Conservation (phyloP, 1,284 basidiomycete genomes). For the Entoloma clypeatum region DNA sequence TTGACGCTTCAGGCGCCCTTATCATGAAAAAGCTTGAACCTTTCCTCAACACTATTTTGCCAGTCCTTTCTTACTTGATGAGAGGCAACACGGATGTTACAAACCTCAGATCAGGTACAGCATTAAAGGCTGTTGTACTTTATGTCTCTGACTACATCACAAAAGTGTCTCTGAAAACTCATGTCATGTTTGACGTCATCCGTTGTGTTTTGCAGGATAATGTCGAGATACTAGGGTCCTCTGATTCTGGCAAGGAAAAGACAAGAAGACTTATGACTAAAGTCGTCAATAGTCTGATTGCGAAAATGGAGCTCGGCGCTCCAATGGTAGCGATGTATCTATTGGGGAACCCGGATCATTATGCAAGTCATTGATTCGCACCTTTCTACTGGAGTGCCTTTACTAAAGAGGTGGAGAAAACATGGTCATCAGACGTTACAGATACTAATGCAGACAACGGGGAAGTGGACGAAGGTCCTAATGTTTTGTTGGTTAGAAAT, state of each 20-base stretch:
- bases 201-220: slow-evolving; percentile 23
- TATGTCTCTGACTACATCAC: slow-evolving; percentile 41
- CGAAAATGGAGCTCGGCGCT: slow-evolving; percentile 28
- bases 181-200: slow-evolving; percentile 31
- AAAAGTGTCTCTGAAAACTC: slow-evolving; percentile 33
- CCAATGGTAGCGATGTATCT: slow-evolving; percentile 30
- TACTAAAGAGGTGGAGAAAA: neutral
- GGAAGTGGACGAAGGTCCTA: neutral
- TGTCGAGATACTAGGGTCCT: slow-evolving; percentile 17
- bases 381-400: slow-evolving; percentile 15
- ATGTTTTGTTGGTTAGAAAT: slow-evolving; percentile 11
- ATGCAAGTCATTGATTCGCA: slow-evolving; percentile 25
- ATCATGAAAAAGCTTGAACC: slow-evolving; percentile 31
- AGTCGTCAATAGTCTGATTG: slow-evolving; percentile 26
- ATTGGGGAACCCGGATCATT: slow-evolving; percentile 31
- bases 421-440: too few relatives aligned
- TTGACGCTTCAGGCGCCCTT: slow-evolving; percentile 27
- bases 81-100: slow-evolving; percentile 36
- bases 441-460: too few relatives aligned
- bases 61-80: slow-evolving; percentile 29
- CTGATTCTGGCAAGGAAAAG: slow-evolving; percentile 9
- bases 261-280: slow-evolving; percentile 25
- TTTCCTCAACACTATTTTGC: slow-evolving; percentile 31
- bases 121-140: slow-evolving; percentile 32
- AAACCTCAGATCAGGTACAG: slow-evolving; percentile 32